Evolutionary conservation across 1,284 basidiomycete species (phyloP), one percentile per base, ranked within the genome.

Genomic region (Rhodotorula sp.): DNA sequence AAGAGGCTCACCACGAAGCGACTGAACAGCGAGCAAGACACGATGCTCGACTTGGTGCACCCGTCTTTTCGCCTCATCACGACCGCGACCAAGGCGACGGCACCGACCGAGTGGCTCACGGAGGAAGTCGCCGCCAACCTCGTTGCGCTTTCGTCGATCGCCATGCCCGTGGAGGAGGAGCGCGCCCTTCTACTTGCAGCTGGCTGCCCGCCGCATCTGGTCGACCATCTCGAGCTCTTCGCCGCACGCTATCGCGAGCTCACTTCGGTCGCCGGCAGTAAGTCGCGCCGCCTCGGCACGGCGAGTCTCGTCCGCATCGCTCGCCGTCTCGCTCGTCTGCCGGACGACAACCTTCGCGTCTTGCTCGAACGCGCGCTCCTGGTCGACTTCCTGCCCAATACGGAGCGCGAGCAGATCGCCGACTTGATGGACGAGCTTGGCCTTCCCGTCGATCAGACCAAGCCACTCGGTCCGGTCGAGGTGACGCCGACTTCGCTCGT

Each of bases 101-200:
- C 79, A 5, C 77, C 77, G 10, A 74, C 77, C 45, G 71, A 76
- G 19, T 82, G 81, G 81, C 74, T 82, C 7, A 78, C 79, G n/a
- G 81, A 82, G 59, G 78, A 81, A 60, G 77, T 80, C 21, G 70
- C 78, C 42, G 78, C 81, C 7, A 74, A 79, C 49, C 81, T 82
- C 61, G 74, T 76, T 44, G 75, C 80, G 61, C 78, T 81, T 45
- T 72, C 78, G 46, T 77, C 81, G 17, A 67, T 76, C 57, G 79
- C 81, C 3, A 82, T 82, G 81, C 71, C 78, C n/a, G 70, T 75
- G 13, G 73, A 62, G 23, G 81, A 82, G 64, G 81, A 82, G 70
- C 72, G 66, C n/a, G 45, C 62, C 0, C 64, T 77, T n/a, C 67
- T 77, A 21, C 61, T 69, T 25, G 48, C 68, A 12, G 72, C 67